Conservation (phyloP, 1,139 yeast genomes). For the Hansenula lynferdii region DNA sequence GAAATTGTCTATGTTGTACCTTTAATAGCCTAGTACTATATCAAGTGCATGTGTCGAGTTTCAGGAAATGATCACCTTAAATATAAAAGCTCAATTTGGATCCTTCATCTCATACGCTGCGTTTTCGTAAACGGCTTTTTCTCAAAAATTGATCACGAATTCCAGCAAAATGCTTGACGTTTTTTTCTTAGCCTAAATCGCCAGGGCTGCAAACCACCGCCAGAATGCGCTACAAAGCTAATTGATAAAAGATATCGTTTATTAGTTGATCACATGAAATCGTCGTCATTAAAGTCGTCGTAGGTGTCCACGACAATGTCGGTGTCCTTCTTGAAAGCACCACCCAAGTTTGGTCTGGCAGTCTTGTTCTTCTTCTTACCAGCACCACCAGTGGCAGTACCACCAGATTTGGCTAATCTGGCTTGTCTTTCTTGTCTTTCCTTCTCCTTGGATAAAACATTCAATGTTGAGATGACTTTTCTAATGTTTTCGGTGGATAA, state of each 20-base stretch:
- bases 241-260: too few species aligned
- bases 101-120: too few species aligned
- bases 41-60: too few species aligned
- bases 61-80: too few species aligned
- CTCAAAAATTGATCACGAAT: slow-evolving; percentile 1
- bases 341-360: slow-evolving; percentile 69
- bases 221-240: too few species aligned
- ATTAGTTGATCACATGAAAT: slow-evolving; percentile 91
- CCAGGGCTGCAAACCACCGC: neutral
- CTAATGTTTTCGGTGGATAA: slow-evolving; percentile 76
- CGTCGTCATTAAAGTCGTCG: slow-evolving; percentile 66
- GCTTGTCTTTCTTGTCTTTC: slow-evolving; percentile 86
- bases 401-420: slow-evolving; percentile 73
- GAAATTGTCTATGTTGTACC: too few species aligned
- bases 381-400: slow-evolving; percentile 88
- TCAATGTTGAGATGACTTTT: slow-evolving; percentile 82
- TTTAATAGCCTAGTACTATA: too few species aligned
- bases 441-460: slow-evolving; percentile 78
- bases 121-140: neutral
- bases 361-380: slow-evolving; percentile 93
- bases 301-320: too few species aligned
- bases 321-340: slow-evolving; percentile 74
- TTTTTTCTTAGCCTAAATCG: too few species aligned
- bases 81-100: too few species aligned
- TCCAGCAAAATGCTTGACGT: neutral